Base-by-base conservation (phyloP, 1,284 basidiomycete genomes). In the Ceratobasidium sp. region DNA sequence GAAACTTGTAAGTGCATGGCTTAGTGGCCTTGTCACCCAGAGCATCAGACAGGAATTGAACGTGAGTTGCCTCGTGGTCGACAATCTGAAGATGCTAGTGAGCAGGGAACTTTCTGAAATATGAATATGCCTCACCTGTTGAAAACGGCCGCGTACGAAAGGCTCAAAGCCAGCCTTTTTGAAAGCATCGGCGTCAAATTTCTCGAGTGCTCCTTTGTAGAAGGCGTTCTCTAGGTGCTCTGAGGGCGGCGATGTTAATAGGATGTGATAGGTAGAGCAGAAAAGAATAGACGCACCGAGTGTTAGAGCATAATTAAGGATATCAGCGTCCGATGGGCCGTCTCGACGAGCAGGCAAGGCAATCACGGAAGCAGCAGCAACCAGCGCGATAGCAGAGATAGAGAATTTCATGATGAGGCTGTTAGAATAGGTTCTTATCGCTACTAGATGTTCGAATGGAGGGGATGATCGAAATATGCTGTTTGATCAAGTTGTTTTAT, bases 191-290 rank as follows among this genome's bases (percentile, higher is more conserved):
- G 85, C 83, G 78, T 84, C 83, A 84, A 85, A 91, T 76, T 86
- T 87, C 0, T 81, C 79, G 9, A 91, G 86, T 1, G 84, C 89
- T 9, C 83, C 82, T 1, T 82, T 78, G 83, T 88, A 94, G 86
- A 93, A 93, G 28, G 87, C 85, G 83, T 88, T 87, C 84, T 93
- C 91, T 79, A 94, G 86, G 82, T 93, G 89, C 84, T 94, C 91
- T 90, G 33, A 33, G 33, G 33, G 4, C 33, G 33, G 33, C 33
- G 33, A 33, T 33, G 33, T 33, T 33, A 33, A 33, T 4, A 33
- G 33, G 33, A 33, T 4, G 33, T 33, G 33, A 33, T 33, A 33
- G 33, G 1, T 33, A 33, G 33, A 33, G 33, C 33, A 33, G 33
- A 33, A 33, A 33, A 33, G 33, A 33, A 33, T 66, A 93, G 87